phyloP scores from a whole-genome alignment of 495 filamentous ascomycete genomes.

The Podospora comata region DNA sequence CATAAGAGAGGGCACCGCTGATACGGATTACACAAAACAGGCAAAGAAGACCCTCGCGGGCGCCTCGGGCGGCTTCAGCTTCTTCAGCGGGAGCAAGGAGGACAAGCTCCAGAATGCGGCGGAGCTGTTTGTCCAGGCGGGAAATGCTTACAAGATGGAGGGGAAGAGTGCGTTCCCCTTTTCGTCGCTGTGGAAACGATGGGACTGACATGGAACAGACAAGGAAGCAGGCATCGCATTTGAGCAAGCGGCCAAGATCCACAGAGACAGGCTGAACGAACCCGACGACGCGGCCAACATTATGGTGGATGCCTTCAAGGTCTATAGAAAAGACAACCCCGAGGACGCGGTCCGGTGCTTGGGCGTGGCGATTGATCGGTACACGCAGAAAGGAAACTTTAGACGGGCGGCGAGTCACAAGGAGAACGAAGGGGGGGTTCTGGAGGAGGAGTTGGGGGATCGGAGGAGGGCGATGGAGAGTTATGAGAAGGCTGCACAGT shows the following conservation, averaged over 20 bases:
- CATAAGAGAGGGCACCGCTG: slow-evolving; percentile 21
- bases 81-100: slow-evolving; percentile 71
- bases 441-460: slow-evolving; percentile 76
- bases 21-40: slow-evolving; percentile 43
- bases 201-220: slow-evolving; percentile 44
- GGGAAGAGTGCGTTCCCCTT: slow-evolving; percentile 53
- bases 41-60: slow-evolving; percentile 72
- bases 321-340: slow-evolving; percentile 76
- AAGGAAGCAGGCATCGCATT: slow-evolving; percentile 78
- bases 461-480: slow-evolving; percentile 69
- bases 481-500: slow-evolving; percentile 77
- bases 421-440: slow-evolving; percentile 78
- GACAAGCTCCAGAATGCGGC: slow-evolving; percentile 82
- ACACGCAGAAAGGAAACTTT: slow-evolving; percentile 79
- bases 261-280: slow-evolving; percentile 74
- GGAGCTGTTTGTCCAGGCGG: slow-evolving; percentile 76
- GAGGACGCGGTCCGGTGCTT: slow-evolving; percentile 74
- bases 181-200: background rate
- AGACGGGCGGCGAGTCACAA: slow-evolving; percentile 83
- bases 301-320: slow-evolving; percentile 70
- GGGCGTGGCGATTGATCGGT: slow-evolving; percentile 70
- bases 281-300: slow-evolving; percentile 85
- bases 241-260: slow-evolving; percentile 73
- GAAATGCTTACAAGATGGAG: slow-evolving; percentile 75
- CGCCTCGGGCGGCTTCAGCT: slow-evolving; percentile 64